These are phyloP conservation scores for Bacidia gigantensis DNA, from an alignment of 495 filamentous ascomycete species.

Conservation along the genomic window DNA sequence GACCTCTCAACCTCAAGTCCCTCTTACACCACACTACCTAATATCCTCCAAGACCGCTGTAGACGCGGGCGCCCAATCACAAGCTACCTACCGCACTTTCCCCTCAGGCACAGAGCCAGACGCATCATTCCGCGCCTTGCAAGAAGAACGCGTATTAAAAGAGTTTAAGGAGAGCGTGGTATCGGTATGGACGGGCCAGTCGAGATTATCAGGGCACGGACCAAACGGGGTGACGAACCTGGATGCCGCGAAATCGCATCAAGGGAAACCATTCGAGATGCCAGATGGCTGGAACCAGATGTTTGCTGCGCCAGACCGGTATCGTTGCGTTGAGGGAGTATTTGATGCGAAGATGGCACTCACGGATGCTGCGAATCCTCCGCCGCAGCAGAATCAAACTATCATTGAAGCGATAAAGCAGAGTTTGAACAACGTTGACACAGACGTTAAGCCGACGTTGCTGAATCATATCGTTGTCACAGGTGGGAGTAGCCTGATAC, in stretches of 20 bases:
- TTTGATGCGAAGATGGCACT: constrained; percentile 68
- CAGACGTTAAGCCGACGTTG: constrained; percentile 72
- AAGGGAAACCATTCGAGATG: constrained; percentile 84
- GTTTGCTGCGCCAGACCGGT: constrained; percentile 68
- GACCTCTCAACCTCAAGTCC: constrained; percentile 59
- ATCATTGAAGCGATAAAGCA: constrained; percentile 67
- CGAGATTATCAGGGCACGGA: constrained; percentile 43
- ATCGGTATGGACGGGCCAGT: constrained; percentile 79
- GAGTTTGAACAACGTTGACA: constrained; percentile 65
- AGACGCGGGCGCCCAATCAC: constrained; percentile 70
- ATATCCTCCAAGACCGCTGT: constrained; percentile 75
- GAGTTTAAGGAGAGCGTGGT: constrained; percentile 98
- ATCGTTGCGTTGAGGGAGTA: constrained; percentile 68
- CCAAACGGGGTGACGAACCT: constrained; percentile 49
- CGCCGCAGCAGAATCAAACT: constrained; percentile 53
- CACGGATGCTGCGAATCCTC: constrained; percentile 30
- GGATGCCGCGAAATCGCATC: constrained; percentile 48
- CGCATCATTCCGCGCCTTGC: constrained; percentile 58
- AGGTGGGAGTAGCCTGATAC: constrained; percentile 67
- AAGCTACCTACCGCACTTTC: constrained; percentile 56
- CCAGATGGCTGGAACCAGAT: constrained; percentile 91
- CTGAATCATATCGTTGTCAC: constrained; percentile 87
- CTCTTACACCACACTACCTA: constrained; percentile 74
- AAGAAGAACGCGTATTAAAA: constrained; percentile 86
- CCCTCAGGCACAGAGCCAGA: constrained; percentile 44